These are phyloP conservation scores for Stipa capillata DNA, from an alignment of 176 grass and related monocot genomes.

Conservation along the genomic window DNA sequence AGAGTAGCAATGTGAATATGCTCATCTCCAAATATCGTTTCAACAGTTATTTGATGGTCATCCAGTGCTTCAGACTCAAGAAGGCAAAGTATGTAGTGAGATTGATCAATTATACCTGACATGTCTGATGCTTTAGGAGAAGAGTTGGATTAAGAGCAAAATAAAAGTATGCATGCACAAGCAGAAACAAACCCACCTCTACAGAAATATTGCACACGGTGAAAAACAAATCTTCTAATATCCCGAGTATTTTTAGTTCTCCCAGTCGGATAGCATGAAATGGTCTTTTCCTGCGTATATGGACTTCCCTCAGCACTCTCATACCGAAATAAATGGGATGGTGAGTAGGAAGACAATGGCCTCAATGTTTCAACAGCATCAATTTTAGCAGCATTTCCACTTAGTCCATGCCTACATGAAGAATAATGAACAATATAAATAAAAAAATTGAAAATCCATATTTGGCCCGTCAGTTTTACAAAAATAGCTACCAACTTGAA, in stretches of 20 bases:
- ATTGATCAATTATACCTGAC: conserved; percentile 37
- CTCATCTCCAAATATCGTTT: conserved; percentile 26
- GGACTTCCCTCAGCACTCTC: conserved; percentile 12
- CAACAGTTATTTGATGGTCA: conserved; percentile 31
- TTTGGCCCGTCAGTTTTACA: neutral
- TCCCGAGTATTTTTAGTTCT: neutral
- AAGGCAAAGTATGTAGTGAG: conserved; percentile 42
- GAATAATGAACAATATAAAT: neutral
- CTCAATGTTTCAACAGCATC: neutral
- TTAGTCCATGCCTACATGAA: conserved; percentile 31
- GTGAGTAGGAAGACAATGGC: neutral
- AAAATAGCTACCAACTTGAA: neutral
- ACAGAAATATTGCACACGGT: conserved; percentile 26
- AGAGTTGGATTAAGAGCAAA: neutral
- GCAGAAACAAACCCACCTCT: conserved; percentile 9
- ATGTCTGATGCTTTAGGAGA: conserved; percentile 3
- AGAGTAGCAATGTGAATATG: conserved; percentile 19
- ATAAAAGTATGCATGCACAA: neutral
- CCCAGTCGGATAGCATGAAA: neutral
- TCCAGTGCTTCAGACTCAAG: conserved; percentile 18
- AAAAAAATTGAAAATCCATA: neutral
- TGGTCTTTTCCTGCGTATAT: conserved; percentile 5
- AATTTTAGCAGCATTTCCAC: conserved; percentile 20
- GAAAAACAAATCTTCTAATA: conserved; percentile 31
- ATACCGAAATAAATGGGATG: conserved; percentile 10